Base-by-base conservation (phyloP, 148 eudicot species). In the Vaccinium corymbosum region DNA sequence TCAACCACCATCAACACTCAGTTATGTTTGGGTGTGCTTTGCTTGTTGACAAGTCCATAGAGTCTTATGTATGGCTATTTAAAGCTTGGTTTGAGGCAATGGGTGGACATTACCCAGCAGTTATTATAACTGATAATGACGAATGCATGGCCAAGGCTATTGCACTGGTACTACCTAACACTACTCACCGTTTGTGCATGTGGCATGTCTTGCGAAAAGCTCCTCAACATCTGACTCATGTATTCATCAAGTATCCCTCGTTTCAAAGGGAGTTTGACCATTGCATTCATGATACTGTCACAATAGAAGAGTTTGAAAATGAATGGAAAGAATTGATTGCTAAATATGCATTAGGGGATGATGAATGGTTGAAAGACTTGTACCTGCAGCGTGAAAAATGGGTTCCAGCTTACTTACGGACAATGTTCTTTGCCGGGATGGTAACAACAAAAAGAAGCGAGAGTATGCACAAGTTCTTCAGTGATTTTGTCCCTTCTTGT, bases 61-160 rank as follows among this genome's bases (percentile, higher is more conserved):
- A 72, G 35, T 72, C 76, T 72, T 72, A 72, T 35, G 72, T 22
- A 72, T 72, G 76, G 76, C 76, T 72, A 72, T 72, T 72, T 27
- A 32, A 72, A 72, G 35, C 76, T 72, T 72, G n/a, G 76, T 16
- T 72, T 32, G 49, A 72, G 46, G 76, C 76, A 72, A 72, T 72
- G 76, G 35, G 76, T 35, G 76, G 76, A 72, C 49, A 16, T 15
- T 27, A 8, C 14, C 49, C 76, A 15, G 35, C 17, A 16, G 35
- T 72, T 35, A 72, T 35, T 16, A 72, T 61, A 20, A 61, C 76
- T 1, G n/a, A 72, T 72, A 49, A 72, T 72, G 76, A 72, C n/a
- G 16, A 72, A 38, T 20, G 20, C 76, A 15, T 72, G 49, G 76
- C 49, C 7, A 17, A 72, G 76, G 72, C 72, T 22, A 72, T 72